Evolutionary conservation across 805 yeast species (phyloP).

Genomic region (Candida krabiensis): DNA sequence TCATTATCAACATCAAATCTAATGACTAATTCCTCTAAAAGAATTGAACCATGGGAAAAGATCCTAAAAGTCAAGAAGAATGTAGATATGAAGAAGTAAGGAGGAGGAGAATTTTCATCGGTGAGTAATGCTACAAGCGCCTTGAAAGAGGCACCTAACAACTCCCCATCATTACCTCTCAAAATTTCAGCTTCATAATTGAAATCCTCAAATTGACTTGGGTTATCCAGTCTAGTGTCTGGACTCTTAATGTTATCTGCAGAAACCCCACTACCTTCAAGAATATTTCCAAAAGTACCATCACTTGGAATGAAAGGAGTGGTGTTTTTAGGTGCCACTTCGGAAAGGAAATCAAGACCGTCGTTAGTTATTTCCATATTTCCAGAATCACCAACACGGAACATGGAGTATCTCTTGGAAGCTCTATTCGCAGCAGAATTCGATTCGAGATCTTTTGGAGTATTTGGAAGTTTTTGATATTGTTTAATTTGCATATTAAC

Average conservation of each 20-base stretch:
- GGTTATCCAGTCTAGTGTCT: background rate
- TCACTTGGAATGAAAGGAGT: slow-evolving; percentile 32
- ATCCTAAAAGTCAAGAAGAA: slow-evolving; percentile 76
- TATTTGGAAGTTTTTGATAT: slow-evolving; percentile 17
- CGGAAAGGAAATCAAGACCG: slow-evolving; percentile 45
- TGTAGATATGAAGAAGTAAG: slow-evolving; percentile 66
- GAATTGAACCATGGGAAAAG: slow-evolving; percentile 64
- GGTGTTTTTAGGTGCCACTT: slow-evolving; percentile 22
- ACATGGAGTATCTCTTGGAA: slow-evolving; percentile 47
- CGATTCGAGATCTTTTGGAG: slow-evolving; percentile 6
- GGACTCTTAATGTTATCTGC: slow-evolving; percentile 6
- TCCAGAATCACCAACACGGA: slow-evolving; percentile 51
- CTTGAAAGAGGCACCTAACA: slow-evolving; percentile 71
- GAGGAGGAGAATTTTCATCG: slow-evolving; percentile 63
- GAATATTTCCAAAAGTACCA: slow-evolving; percentile 22
- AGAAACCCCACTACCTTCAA: slow-evolving; percentile 7
- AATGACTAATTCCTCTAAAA: slow-evolving; percentile 65
- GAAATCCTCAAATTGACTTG: slow-evolving; percentile 7
- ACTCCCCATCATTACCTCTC: slow-evolving; percentile 48
- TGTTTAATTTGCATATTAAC: slow-evolving; percentile 29
- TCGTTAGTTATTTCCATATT: slow-evolving; percentile 46
- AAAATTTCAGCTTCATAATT: slow-evolving; percentile 45
- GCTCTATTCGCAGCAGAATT: slow-evolving; percentile 23
- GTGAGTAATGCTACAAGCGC: slow-evolving; percentile 67
- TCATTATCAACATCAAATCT: slow-evolving; percentile 57